Base-by-base conservation (phyloP, 2,329 filamentous ascomycete genomes). In the Botrytis medusae region DNA sequence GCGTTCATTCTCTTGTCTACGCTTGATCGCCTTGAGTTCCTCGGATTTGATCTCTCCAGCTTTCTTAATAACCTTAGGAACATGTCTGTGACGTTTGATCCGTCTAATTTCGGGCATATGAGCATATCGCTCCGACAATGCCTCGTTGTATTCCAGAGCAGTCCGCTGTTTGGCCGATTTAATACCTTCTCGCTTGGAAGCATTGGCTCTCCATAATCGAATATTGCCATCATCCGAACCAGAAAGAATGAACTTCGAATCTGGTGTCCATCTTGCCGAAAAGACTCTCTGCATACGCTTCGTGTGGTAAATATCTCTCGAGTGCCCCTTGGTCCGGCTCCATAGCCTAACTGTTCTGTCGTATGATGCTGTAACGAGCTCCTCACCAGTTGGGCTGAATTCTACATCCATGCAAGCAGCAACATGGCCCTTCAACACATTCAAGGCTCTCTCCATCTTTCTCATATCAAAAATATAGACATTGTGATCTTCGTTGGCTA, bases 241-340 rank as follows among this genome's bases (percentile, higher is more conserved):
- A 8, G 92, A 94, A 64, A 99, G 87, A 34, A 99, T 84, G 81
- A 97, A 99, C 79, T 93, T 93, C 77, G 92, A 91, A 82, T 99
- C 96, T 9, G 94, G 93, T 0, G 94, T 96, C 87, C 93, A 98
- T 75, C 89, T 89, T 65, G 90, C 90, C 16, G 92, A 91, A 84
- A 97, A 97, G 72, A 98, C 94, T 78, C 95, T 89, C 85, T 98
- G 95, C 95, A 98, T 98, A 76, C 96, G 91, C 84, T 98, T 97
- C 29, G 96, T 98, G 85, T 98, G 95, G 84, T 98, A 99, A 67
- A 98, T 90, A 80, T 99, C 96, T 78, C 95, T 88, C 22, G 93
- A 95, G 83, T 96, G 93, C 37, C 95, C 95, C 75, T 91, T 86
- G 76, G 91, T 89, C 73, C 93, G 88, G 81, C 90, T 90, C 93